phyloP scores from a whole-genome alignment of 305 asterid genomes.

The Fraxinus albicans region DNA sequence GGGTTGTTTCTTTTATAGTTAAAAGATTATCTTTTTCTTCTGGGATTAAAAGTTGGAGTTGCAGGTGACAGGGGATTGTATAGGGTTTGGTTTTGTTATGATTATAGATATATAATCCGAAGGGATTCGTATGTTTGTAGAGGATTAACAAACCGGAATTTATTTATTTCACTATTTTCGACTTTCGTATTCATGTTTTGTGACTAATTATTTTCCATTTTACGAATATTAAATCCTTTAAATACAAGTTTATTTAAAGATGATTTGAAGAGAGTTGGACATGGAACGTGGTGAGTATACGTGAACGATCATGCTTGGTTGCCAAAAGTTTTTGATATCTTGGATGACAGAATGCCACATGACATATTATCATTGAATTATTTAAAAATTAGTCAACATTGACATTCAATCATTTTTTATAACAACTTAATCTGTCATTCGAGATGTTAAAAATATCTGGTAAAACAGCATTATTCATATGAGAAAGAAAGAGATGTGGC shows the following conservation, averaged over 20 bases:
- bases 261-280: no score
- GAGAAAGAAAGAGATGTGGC: not conserved
- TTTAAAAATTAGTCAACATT: no score
- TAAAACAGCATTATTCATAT: no score
- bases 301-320: no score
- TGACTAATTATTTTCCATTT: not conserved
- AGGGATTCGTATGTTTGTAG: constrained; percentile 20
- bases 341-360: no score
- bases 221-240: no score
- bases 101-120: constrained; percentile 17
- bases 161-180: not conserved
- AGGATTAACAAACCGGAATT: constrained; percentile 12
- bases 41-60: constrained; percentile 7
- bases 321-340: no score
- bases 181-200: not conserved
- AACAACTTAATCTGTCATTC: no score
- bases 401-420: no score
- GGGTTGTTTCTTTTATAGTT: not conserved
- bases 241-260: no score
- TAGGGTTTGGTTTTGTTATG: constrained; percentile 2
- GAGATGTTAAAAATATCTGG: no score
- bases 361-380: no score
- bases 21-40: not conserved
- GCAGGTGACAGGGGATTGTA: constrained; percentile 11
- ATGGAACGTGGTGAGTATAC: not conserved